These are phyloP conservation scores for Candida smagusa DNA, from an alignment of 1,139 yeast species.

Conservation along the genomic window DNA sequence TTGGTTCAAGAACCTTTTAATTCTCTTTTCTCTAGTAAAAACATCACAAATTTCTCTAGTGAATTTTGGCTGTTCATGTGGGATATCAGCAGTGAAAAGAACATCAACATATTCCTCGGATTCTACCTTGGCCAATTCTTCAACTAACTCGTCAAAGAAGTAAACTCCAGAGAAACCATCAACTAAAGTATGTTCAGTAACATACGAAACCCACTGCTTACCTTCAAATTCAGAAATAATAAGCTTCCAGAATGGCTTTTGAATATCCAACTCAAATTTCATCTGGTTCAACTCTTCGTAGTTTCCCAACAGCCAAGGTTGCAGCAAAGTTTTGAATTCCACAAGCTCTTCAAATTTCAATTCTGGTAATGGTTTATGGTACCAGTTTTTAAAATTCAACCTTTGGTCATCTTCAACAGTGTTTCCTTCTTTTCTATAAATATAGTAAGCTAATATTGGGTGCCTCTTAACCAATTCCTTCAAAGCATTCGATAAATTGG, in stretches of 20 bases:
- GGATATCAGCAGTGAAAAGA: no score
- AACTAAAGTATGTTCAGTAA: slow-evolving; percentile 32
- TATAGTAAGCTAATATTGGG: slow-evolving; percentile 22
- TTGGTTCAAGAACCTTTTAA: no score
- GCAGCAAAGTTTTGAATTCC: slow-evolving; percentile 7
- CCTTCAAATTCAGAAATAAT: slow-evolving; percentile 18
- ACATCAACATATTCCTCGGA: no score
- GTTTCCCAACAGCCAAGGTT: not conserved
- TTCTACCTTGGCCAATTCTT: slow-evolving; percentile 9
- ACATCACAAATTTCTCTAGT: no score
- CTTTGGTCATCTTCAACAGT: no score
- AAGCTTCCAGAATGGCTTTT: slow-evolving; percentile 31
- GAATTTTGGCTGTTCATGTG: no score
- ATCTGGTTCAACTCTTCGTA: slow-evolving; percentile 14
- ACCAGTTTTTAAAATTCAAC: slow-evolving; percentile 14
- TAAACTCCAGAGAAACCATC: slow-evolving; percentile 35
- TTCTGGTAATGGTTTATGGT: slow-evolving; percentile 15
- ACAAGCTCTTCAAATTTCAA: slow-evolving; percentile 28
- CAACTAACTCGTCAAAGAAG: slow-evolving; percentile 31
- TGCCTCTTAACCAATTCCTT: slow-evolving; percentile 17
- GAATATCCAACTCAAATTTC: slow-evolving; percentile 14
- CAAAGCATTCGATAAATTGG: slow-evolving; percentile 26
- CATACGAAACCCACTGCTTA: slow-evolving; percentile 21
- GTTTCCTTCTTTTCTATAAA: slow-evolving; percentile 13
- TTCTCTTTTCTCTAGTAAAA: no score